Conservation (phyloP, 2,329 filamentous ascomycete genomes). For the Orbilia brochopaga region DNA sequence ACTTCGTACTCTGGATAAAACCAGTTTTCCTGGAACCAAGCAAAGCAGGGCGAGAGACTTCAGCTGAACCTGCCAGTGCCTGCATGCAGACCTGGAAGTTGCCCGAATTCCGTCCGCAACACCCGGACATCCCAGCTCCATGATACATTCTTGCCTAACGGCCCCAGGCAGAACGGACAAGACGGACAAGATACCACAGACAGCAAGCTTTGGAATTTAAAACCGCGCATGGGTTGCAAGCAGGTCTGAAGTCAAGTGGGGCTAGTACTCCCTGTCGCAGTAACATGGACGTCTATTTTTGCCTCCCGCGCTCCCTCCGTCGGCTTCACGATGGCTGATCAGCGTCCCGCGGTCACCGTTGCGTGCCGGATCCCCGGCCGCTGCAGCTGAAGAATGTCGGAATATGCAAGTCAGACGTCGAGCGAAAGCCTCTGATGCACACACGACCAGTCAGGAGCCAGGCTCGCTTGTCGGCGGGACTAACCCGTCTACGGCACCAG, state of each 20-base stretch:
- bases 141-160: no score
- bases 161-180: no score
- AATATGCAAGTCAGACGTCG: slow-evolving; percentile 37
- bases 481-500: neutral
- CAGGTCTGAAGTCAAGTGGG: slow-evolving; percentile 2
- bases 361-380: slow-evolving; percentile 29
- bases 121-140: no score
- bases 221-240: no score
- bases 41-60: no score
- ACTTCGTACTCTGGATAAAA: no score
- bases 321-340: slow-evolving; percentile 17
- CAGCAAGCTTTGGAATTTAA: no score
- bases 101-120: no score
- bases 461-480: slow-evolving; percentile 15
- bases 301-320: slow-evolving; percentile 40
- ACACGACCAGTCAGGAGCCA: neutral
- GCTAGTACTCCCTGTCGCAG: neutral
- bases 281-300: slow-evolving; percentile 17
- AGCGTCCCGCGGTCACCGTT: slow-evolving; percentile 11
- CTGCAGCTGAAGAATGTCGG: slow-evolving; percentile 14
- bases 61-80: no score
- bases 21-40: no score
- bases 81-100: no score
- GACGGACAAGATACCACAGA: no score
- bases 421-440: slow-evolving; percentile 12